Evolutionary conservation across 352 stramenopile species (phyloP).

Genomic region (Phytophthora tubulina): DNA sequence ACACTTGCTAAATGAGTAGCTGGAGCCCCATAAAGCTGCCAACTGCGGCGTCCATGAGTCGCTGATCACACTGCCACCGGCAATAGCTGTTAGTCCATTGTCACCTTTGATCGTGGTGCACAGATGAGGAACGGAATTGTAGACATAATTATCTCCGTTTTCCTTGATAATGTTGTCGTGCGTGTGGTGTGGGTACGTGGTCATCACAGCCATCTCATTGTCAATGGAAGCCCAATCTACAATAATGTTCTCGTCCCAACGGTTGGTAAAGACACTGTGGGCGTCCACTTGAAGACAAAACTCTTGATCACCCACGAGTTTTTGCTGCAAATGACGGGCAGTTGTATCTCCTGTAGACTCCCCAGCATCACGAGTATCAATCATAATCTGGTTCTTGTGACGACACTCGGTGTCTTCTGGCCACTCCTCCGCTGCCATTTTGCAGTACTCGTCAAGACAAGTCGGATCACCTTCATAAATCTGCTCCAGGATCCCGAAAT

Average conservation of each 20-base stretch:
- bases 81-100: slow-evolving; percentile 65
- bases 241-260: slow-evolving; percentile 76
- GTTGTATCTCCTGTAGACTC: slow-evolving; percentile 78
- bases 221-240: slow-evolving; percentile 68
- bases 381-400: slow-evolving; percentile 69
- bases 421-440: slow-evolving; percentile 70
- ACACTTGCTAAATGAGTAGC: slow-evolving; percentile 83
- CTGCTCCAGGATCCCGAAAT: slow-evolving; percentile 85
- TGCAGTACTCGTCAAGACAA: slow-evolving; percentile 83
- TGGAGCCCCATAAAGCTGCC: slow-evolving; percentile 71
- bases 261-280: slow-evolving; percentile 86
- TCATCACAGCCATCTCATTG: slow-evolving; percentile 87
- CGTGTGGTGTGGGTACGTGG: slow-evolving; percentile 79
- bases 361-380: slow-evolving; percentile 71
- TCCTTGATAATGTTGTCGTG: slow-evolving; percentile 71
- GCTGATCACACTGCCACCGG: slow-evolving; percentile 81
- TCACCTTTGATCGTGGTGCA: slow-evolving; percentile 68
- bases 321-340: slow-evolving; percentile 78
- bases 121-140: slow-evolving; percentile 72
- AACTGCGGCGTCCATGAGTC: slow-evolving; percentile 73
- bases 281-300: slow-evolving; percentile 87
- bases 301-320: slow-evolving; percentile 70
- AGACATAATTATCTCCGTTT: slow-evolving; percentile 79
- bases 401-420: slow-evolving; percentile 62
- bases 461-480: slow-evolving; percentile 71